Base-by-base conservation (phyloP, 2,329 filamentous ascomycete genomes). In the Alternaria sp. region DNA sequence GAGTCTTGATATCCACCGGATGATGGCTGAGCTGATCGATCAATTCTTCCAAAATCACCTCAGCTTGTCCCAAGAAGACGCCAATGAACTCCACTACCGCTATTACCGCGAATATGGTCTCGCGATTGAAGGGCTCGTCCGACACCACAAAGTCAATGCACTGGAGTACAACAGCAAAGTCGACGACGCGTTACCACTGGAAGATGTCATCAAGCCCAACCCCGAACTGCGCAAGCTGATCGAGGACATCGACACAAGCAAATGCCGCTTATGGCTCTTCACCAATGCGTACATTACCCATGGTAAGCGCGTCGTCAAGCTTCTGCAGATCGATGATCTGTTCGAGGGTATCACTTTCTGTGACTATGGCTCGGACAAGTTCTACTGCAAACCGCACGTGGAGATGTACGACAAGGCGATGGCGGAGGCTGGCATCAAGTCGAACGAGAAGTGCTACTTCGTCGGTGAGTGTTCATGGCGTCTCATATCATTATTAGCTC, bases 311-410 rank as follows among this genome's bases (percentile, higher is more conserved):
- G 96, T 99, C 0, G 89, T 97, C 12, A 89, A 86, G 63, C 83
- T 99, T 19, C 84, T 99, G 2, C 90, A 87, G 3, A 84, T 99
- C 23, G 93, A 96, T 2, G 93, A 97, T 77, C 82, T 95, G 25
- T 99, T 99, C 76, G 95, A 98, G 67, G 96, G 96, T 8, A 88
- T 98, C 65, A 99, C 96, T 0, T 99, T 89, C 79, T 99, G 96
- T 77, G 93, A 99, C 80, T 99, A 99, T 80, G 86, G 84, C 11
- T 82, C 86, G 15, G 83, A 88, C 45, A 90, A 88, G 6, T 85
- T 99, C 65, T 81, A 96, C 50, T 97, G 96, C 83, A 99, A 99
- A 79, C 96, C 96, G 4, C 87, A 91, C 60, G 85, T 85, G 56
- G 88, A 89, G 55, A 96, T 97, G 91, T 99, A 89, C 77, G 87